Evolutionary conservation across 352 stramenopile species (phyloP).

Genomic region (Globisporangium camurandrum): DNA sequence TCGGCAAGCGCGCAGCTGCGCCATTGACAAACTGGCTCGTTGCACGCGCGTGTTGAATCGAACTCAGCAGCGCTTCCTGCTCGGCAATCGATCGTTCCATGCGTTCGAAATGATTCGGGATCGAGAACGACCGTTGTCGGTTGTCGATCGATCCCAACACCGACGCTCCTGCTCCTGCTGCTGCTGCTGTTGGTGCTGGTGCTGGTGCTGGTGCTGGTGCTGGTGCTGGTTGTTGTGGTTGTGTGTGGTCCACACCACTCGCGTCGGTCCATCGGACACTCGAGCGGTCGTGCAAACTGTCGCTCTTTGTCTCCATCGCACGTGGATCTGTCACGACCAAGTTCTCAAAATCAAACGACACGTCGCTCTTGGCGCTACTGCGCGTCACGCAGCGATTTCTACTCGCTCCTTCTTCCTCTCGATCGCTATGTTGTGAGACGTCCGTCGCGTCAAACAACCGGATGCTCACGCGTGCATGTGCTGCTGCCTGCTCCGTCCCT

Average conservation of each 20-base stretch:
- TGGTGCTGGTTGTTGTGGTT: neutral
- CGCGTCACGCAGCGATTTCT: no score
- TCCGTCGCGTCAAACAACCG: slow-evolving; percentile 38
- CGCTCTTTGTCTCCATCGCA: neutral
- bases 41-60: slow-evolving; percentile 44
- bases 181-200: neutral
- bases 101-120: slow-evolving; percentile 38
- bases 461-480: slow-evolving; percentile 12
- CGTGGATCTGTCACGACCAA: slow-evolving; percentile 19
- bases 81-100: slow-evolving; percentile 60
- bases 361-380: slow-evolving; percentile 17
- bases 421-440: slow-evolving; percentile 1
- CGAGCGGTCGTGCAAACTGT: neutral
- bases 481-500: slow-evolving; percentile 5
- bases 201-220: neutral
- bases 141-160: slow-evolving; percentile 11
- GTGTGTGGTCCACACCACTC: neutral
- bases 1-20: slow-evolving; percentile 7
- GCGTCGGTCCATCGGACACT: neutral
- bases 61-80: slow-evolving; percentile 50
- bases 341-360: slow-evolving; percentile 39
- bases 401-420: slow-evolving; percentile 11
- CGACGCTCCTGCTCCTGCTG: neutral
- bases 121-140: slow-evolving; percentile 33
- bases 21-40: slow-evolving; percentile 20